These are phyloP conservation scores for Salmacisia buchloeana DNA, from an alignment of 1,284 basidiomycete genomes.

Conservation along the genomic window DNA sequence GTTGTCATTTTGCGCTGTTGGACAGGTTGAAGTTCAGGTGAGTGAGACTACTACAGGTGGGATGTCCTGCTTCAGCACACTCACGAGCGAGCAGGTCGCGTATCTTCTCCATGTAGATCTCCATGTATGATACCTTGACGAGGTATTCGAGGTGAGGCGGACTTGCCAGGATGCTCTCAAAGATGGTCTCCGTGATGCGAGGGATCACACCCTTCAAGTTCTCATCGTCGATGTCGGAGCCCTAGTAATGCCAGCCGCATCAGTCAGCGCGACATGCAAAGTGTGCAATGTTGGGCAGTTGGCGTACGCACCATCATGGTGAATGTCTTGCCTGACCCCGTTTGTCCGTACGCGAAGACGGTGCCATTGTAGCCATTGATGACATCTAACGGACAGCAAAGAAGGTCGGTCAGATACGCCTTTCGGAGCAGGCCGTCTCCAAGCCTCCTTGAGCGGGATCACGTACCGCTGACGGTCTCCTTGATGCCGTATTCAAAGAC, in stretches of 20 bases:
- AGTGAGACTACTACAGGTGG: neutral
- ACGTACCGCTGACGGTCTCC: constrained; percentile 58
- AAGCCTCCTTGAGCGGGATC: neutral
- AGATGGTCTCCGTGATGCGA: constrained; percentile 97
- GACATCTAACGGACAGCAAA: constrained; percentile 64
- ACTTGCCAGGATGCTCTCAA: constrained; percentile 91
- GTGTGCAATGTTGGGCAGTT: neutral
- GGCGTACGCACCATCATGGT: constrained; percentile 38
- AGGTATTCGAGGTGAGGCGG: constrained; percentile 94
- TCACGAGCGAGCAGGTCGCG: constrained; percentile 89
- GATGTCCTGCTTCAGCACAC: constrained; percentile 49
- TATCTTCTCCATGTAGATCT: constrained; percentile 97
- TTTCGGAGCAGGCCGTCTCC: no score
- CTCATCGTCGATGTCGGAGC: constrained; percentile 86
- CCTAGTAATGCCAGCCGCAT: constrained; percentile 56
- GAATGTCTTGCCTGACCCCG: constrained; percentile 62
- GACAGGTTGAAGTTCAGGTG: neutral
- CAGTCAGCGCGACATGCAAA: neutral
- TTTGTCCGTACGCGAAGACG: constrained; percentile 93
- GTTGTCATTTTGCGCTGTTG: constrained; percentile 93
- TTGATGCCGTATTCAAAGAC: constrained; percentile 99
- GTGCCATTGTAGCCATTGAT: constrained; percentile 94
- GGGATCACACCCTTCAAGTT: constrained; percentile 83
- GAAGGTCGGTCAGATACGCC: neutral
- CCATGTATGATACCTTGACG: constrained; percentile 99